Evolutionary conservation across 768 basidiomycete genomes (phyloP).

Genomic region (Asterophora parasitica): DNA sequence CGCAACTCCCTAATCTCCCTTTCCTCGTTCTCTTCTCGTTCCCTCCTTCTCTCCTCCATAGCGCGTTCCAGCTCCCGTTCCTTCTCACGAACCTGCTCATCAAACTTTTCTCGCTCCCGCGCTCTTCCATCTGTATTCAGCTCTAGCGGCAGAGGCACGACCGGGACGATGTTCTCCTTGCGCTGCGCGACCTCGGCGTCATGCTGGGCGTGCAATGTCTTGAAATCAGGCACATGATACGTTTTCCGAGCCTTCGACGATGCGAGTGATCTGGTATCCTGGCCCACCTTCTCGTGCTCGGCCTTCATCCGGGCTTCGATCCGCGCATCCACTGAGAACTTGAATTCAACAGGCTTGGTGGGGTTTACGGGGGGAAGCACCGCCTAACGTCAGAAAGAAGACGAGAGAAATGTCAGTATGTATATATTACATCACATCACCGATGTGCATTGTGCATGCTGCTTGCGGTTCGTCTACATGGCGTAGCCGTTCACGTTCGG

Average conservation of each 20-base stretch:
- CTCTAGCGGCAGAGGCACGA: slow-evolving; percentile 40
- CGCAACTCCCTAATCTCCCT: slow-evolving; percentile 56
- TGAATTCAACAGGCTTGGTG: slow-evolving; percentile 49
- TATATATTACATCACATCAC: slow-evolving; percentile 7
- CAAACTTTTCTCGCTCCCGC: slow-evolving; percentile 61
- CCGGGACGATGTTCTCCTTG: slow-evolving; percentile 44
- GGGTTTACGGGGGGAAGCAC: slow-evolving; percentile 23
- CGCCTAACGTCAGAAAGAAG: slow-evolving; percentile 8
- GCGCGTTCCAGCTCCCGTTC: slow-evolving; percentile 47
- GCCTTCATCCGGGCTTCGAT: slow-evolving; percentile 43
- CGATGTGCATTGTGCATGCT: background rate
- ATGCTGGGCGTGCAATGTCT: slow-evolving; percentile 47
- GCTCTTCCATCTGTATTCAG: slow-evolving; percentile 54
- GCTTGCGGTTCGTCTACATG: background rate
- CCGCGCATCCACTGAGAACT: slow-evolving; percentile 46
- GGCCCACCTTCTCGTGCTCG: slow-evolving; percentile 30
- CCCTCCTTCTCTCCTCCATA: slow-evolving; percentile 42
- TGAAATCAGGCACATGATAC: slow-evolving; percentile 43
- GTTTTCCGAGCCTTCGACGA: slow-evolving; percentile 16
- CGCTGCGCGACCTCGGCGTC: slow-evolving; percentile 37
- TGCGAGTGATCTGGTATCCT: slow-evolving; percentile 9
- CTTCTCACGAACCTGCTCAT: slow-evolving; percentile 50
- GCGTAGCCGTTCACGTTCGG: background rate
- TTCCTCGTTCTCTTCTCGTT: slow-evolving; percentile 53
- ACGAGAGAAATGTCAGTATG: slow-evolving; percentile 3